Percentiles rank a stretch among this genome's conserved stretches.
Conservation (phyloP, 1,284 basidiomycete species). For the Moesziomyces antarcticus region DNA sequence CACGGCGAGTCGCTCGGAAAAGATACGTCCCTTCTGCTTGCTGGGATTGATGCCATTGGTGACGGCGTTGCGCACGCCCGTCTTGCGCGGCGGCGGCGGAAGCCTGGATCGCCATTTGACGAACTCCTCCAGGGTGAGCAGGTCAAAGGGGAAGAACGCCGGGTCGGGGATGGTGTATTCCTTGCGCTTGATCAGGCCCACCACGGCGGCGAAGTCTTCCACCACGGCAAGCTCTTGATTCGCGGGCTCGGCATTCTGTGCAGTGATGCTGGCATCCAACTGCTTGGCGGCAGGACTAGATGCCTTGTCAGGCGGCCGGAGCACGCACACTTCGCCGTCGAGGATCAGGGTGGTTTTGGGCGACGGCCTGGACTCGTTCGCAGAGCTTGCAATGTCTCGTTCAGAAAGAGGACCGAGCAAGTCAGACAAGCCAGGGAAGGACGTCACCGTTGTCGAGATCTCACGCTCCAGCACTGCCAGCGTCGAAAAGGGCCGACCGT, state of each 20-base stretch:
- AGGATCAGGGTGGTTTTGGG: conserved; percentile 37
- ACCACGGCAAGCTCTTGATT: conserved; percentile 23
- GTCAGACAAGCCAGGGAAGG: conserved; percentile 15
- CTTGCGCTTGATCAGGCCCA: conserved; percentile 39
- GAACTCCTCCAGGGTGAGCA: conserved; percentile 51
- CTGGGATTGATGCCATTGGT: background rate
- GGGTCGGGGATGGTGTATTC: conserved; percentile 30
- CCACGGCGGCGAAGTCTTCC: conserved; percentile 51
- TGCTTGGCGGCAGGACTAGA: conserved; percentile 24
- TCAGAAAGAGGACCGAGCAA: conserved; percentile 6
- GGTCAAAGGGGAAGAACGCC: conserved; percentile 53
- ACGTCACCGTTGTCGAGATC: conserved; percentile 20
- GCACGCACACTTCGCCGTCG: conserved; percentile 56
- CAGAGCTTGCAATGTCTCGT: background rate
- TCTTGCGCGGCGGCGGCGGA: background rate
- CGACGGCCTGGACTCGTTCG: background rate
- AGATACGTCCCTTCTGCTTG: conserved; percentile 2
- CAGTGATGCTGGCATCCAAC: conserved; percentile 7
- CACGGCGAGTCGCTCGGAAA: conserved; percentile 25
- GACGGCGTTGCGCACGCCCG: background rate
- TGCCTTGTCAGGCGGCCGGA: conserved; percentile 31
- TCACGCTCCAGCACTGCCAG: conserved; percentile 34
- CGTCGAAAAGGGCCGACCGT: conserved; percentile 34
- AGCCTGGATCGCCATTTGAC: conserved; percentile 25
- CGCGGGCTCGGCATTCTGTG: background rate